These are phyloP conservation scores for Bremia lactucae DNA, from an alignment of 352 stramenopile genomes.

Conservation along the genomic window DNA sequence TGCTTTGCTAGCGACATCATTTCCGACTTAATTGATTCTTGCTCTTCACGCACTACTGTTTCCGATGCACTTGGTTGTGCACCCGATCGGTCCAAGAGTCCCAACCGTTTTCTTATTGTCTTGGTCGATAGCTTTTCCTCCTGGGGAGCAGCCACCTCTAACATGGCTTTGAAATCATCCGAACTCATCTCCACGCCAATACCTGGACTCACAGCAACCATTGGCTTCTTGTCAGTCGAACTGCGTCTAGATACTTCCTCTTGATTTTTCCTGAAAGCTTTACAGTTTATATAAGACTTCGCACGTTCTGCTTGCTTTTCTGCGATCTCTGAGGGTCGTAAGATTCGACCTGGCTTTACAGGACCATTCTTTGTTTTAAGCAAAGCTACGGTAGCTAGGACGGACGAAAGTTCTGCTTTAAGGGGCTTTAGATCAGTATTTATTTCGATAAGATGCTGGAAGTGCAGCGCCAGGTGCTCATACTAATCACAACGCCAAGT, in stretches of 20 bases:
- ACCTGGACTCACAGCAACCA: slow-evolving; percentile 3
- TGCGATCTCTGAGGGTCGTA: slow-evolving; percentile 21
- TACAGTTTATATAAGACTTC: too few relatives aligned
- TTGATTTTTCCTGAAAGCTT: neutral
- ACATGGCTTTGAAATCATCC: slow-evolving; percentile 52
- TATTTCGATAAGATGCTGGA: slow-evolving; percentile 17
- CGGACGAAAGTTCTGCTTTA: slow-evolving; percentile 8
- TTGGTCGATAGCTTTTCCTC: slow-evolving; percentile 47
- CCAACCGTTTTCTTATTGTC: slow-evolving; percentile 45
- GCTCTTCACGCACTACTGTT: slow-evolving; percentile 39
- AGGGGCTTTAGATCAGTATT: slow-evolving; percentile 17
- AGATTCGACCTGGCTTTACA: slow-evolving; percentile 7
- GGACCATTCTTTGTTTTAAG: slow-evolving; percentile 2
- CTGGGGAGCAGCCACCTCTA: slow-evolving; percentile 21
- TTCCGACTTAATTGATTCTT: slow-evolving; percentile 61
- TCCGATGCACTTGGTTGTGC: slow-evolving; percentile 27
- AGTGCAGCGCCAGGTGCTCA: slow-evolving; percentile 26
- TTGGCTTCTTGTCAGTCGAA: slow-evolving; percentile 1
- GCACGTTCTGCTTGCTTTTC: slow-evolving; percentile 8
- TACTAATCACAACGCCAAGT: slow-evolving; percentile 17
- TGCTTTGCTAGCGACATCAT: slow-evolving; percentile 64
- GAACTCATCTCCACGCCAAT: slow-evolving; percentile 25
- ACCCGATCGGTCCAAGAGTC: slow-evolving; percentile 28
- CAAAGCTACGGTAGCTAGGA: slow-evolving; percentile 15
- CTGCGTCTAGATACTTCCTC: neutral